Percentiles rank a stretch among this genome's conserved stretches.
Evolutionary conservation across 2,329 filamentous ascomycete species (phyloP).

Genomic region (Coccinonectria pachysandricola): DNA sequence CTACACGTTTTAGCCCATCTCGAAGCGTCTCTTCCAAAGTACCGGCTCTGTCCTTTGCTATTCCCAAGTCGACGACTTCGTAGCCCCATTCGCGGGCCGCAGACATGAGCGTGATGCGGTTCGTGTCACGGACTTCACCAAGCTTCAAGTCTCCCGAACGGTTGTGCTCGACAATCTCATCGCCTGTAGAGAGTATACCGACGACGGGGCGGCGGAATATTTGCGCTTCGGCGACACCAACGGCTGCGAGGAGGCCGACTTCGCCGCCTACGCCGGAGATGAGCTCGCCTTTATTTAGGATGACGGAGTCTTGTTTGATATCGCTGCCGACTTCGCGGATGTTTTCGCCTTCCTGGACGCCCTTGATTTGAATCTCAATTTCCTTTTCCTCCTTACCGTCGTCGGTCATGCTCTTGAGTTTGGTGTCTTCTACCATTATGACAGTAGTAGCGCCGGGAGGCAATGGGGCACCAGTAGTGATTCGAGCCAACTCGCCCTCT

Average conservation of each 20-base stretch:
- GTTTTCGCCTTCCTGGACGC: constrained; percentile 71
- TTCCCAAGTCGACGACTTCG: constrained; percentile 73
- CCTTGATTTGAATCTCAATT: constrained; percentile 73
- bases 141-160: constrained; percentile 50
- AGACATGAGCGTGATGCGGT: constrained; percentile 76
- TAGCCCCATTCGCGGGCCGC: constrained; percentile 67
- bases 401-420: constrained; percentile 62
- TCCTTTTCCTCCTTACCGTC: constrained; percentile 79
- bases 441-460: constrained; percentile 84
- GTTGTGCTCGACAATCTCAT: constrained; percentile 78
- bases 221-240: constrained; percentile 60
- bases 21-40: constrained; percentile 70
- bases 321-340: constrained; percentile 88
- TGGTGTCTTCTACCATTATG: constrained; percentile 86
- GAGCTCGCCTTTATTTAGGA: constrained; percentile 69
- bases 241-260: constrained; percentile 78
- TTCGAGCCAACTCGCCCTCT: constrained; percentile 70
- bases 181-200: constrained; percentile 85
- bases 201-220: constrained; percentile 70
- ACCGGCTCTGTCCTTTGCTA: constrained; percentile 64
- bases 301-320: constrained; percentile 55
- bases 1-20: constrained; percentile 59
- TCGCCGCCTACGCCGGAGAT: constrained; percentile 84
- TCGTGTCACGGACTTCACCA: constrained; percentile 89
- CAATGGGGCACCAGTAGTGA: constrained; percentile 88